A percentile compares a stretch with the other conserved stretches of the same genome.
phyloP scores from a whole-genome alignment of 2,329 filamentous ascomycete genomes.

The Geosmithia putterillii region DNA sequence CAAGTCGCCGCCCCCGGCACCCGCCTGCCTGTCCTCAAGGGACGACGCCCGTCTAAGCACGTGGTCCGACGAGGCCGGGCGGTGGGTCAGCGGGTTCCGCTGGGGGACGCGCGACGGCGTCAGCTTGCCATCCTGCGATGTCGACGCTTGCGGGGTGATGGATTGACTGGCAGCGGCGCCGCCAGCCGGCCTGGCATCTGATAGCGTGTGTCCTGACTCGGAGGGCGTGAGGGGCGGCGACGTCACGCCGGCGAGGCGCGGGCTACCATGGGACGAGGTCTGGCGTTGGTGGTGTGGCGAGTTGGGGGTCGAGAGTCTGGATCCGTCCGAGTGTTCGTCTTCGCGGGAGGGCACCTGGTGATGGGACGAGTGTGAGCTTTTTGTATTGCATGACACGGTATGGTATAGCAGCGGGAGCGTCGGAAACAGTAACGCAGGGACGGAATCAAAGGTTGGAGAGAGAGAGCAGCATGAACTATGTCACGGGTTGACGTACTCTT shows the following conservation, averaged over 20 bases:
- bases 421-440: constrained; percentile 3
- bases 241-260: constrained; percentile 59
- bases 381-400: not conserved
- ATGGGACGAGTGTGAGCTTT: not conserved
- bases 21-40: constrained; percentile 19
- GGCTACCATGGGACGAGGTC: constrained; percentile 53
- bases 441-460: constrained; percentile 6
- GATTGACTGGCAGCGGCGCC: constrained; percentile 23
- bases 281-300: constrained; percentile 47
- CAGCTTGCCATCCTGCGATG: constrained; percentile 34
- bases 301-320: constrained; percentile 50
- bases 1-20: constrained; percentile 5
- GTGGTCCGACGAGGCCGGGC: constrained; percentile 28
- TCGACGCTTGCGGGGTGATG: constrained; percentile 58
- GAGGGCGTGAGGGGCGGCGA: constrained; percentile 85
- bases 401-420: too few relatives aligned
- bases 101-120: constrained; percentile 27
- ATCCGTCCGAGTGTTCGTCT: constrained; percentile 46
- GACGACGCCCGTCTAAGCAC: constrained; percentile 19
- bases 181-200: constrained; percentile 7
- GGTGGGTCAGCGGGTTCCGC: constrained; percentile 24
- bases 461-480: not conserved
- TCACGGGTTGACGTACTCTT: constrained; percentile 53
- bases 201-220: constrained; percentile 42
- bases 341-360: constrained; percentile 49